These are phyloP conservation scores for Trichoderma sp. DNA, from an alignment of 2,329 filamentous ascomycete genomes.

Conservation along the genomic window DNA sequence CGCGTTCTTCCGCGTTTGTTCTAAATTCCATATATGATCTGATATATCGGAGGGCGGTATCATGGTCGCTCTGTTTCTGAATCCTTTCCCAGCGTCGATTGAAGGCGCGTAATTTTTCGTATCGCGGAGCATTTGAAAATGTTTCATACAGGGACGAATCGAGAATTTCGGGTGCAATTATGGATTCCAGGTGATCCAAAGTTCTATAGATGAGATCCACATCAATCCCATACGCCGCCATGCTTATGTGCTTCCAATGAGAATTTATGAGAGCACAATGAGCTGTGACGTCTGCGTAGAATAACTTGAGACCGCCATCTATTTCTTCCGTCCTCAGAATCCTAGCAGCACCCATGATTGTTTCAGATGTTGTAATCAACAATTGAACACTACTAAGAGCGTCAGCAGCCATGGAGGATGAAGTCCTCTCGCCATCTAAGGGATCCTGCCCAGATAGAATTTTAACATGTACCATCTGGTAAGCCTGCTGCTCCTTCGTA, in stretches of 20 bases:
- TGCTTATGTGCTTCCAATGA: background rate
- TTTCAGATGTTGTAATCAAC: background rate
- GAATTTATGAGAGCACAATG: background rate
- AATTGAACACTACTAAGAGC: background rate
- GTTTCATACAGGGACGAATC: background rate
- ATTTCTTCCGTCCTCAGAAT: background rate
- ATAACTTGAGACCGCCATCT: background rate
- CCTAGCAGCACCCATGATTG: background rate
- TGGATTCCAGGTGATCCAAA: background rate
- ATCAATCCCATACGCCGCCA: background rate
- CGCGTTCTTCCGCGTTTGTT: background rate
- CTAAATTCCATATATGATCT: background rate
- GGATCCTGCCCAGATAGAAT: background rate
- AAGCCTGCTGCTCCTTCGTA: background rate
- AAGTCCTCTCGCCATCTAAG: background rate
- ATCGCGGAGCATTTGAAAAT: fast-evolving
- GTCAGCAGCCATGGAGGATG: background rate
- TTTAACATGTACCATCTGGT: background rate
- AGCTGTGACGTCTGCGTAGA: background rate
- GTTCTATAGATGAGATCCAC: background rate
- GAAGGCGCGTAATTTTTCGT: background rate
- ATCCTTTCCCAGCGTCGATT: background rate
- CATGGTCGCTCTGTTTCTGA: background rate
- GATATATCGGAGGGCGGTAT: background rate
- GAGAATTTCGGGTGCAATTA: background rate